Conservation (phyloP, 1,139 yeast species). For the Suhomyces bolitotheri region DNA sequence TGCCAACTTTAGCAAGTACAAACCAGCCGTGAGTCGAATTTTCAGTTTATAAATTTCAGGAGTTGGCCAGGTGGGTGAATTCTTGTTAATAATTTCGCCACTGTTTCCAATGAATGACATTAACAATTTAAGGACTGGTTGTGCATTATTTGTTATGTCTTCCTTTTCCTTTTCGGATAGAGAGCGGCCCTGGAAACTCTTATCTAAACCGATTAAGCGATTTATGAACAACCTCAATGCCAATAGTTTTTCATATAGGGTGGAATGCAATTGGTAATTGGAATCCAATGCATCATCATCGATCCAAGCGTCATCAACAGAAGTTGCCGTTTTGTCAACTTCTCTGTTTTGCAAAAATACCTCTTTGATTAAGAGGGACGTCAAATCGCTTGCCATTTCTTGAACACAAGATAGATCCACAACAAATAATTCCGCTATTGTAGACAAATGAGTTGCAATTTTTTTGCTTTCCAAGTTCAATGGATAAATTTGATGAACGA, state of each 20-base stretch:
- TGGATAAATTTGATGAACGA: slow-evolving; percentile 52
- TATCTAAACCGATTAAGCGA: slow-evolving; percentile 52
- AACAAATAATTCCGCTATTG: slow-evolving; percentile 62
- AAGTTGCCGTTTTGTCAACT: slow-evolving; percentile 23
- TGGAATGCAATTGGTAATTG: slow-evolving; percentile 19
- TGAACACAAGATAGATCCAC: slow-evolving; percentile 54
- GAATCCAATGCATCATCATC: slow-evolving; percentile 44
- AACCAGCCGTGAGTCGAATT: slow-evolving; percentile 69
- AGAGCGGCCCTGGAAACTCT: slow-evolving; percentile 17
- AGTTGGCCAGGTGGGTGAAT: slow-evolving; percentile 53
- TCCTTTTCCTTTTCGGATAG: slow-evolving; percentile 27
- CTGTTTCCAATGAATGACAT: slow-evolving; percentile 69
- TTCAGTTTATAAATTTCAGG: slow-evolving; percentile 62
- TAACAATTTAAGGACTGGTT: slow-evolving; percentile 67
- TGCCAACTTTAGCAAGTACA: slow-evolving; percentile 64
- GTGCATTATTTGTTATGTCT: slow-evolving; percentile 41
- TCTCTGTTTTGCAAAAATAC: slow-evolving; percentile 54
- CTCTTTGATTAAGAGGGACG: slow-evolving; percentile 60
- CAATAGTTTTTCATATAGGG: slow-evolving; percentile 49
- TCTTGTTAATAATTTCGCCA: slow-evolving; percentile 71
- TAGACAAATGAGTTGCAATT: slow-evolving; percentile 58
- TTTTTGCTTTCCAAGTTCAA: slow-evolving; percentile 37
- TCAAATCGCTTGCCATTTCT: slow-evolving; percentile 56
- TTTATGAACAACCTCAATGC: slow-evolving; percentile 65
- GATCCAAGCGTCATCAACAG: slow-evolving; percentile 48